Evolutionary conservation across 257 asterid genomes (phyloP), one percentile per base, ranked within the genome.

Genomic region (Nicotiana otophora): DNA sequence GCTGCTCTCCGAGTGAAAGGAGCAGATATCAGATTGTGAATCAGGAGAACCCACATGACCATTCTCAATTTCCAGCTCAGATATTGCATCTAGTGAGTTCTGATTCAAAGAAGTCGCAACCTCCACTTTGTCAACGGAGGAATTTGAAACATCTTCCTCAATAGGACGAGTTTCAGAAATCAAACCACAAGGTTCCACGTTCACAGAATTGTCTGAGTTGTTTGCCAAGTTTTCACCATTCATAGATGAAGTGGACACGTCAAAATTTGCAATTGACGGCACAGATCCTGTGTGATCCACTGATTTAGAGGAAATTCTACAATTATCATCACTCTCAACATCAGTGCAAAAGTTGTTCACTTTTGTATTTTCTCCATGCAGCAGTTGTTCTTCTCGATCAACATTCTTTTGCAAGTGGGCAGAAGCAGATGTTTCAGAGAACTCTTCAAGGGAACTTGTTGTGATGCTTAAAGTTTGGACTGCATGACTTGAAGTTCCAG

Each of bases 401-500:
- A 62, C 86, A 82, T 86, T 87, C 84, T 89, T 89, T 83, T 86
- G 90, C 62, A 39, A 84, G 78, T 75, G 83, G 70, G 85, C 62
- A 26, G 42, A 30, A 42, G 89, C 86, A 86, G 89, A 74, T 67
- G 53, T 57, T 76, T 88, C 94, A 16, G 84, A 77, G 83, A 77
- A 77, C 85, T 90, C 97, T 70, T 89, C 97, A 48, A 78, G 89
- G 63, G 86, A 90, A 84, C 91, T 90, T 83, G 92, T 84, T 62
- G 87, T 63, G 28, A 87, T 80, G 83, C 90, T 88, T 84, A 86
- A 88, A 83, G 84, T 86, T 72, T 88, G 98, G 68, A 86, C 87
- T 33, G 86, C 89, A 82, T 84, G 91, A 84, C 88, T 89, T 74
- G 95, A 90, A 82, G 91, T 89, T 85, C 94, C 97, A 86, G 99